Conservation (phyloP, 225 moss, liverwort and hornwort genomes). For the Anthoceros angustus region DNA sequence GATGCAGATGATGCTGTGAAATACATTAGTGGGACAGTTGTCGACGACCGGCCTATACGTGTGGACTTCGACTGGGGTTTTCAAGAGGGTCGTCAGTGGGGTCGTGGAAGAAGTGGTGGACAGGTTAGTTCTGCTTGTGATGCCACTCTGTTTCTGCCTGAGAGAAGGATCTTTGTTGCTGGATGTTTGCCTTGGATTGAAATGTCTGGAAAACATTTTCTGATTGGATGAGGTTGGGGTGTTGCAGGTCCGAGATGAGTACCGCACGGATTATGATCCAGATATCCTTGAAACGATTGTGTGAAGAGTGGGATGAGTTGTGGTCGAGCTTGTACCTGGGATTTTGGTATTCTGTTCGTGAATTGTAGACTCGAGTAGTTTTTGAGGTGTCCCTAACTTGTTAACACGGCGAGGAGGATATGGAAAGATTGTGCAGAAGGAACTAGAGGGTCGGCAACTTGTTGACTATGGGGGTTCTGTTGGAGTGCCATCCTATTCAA, state of each 20-base stretch:
- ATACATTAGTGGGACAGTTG: slow-evolving; percentile 94
- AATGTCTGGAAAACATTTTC: not conserved
- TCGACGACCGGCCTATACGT: slow-evolving; percentile 95
- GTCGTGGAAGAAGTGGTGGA: slow-evolving; percentile 95
- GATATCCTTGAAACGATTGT: slow-evolving; percentile 42
- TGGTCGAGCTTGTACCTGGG: too few species aligned
- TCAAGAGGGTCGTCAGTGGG: slow-evolving; percentile 99
- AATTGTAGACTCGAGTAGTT: not conserved
- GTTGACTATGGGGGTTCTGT: slow-evolving; percentile 95
- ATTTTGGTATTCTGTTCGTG: too few species aligned
- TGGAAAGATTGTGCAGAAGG: slow-evolving; percentile 95
- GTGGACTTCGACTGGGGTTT: slow-evolving; percentile 99
- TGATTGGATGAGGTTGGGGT: not conserved
- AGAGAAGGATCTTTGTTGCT: not conserved
- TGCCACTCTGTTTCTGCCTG: not conserved
- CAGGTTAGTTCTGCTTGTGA: slow-evolving; percentile 28
- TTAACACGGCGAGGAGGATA: slow-evolving; percentile 93
- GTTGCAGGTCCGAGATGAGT: slow-evolving; percentile 80
- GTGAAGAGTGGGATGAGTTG: too few species aligned
- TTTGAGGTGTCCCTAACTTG: slow-evolving; percentile 25
- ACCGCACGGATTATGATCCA: slow-evolving; percentile 99
- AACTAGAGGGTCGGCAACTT: slow-evolving; percentile 82
- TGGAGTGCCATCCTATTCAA: slow-evolving; percentile 48
- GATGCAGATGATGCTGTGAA: slow-evolving; percentile 92
- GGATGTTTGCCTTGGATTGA: not conserved